Evolutionary conservation across 805 yeast genomes (phyloP).

Genomic region (Barnettozyma populi): DNA sequence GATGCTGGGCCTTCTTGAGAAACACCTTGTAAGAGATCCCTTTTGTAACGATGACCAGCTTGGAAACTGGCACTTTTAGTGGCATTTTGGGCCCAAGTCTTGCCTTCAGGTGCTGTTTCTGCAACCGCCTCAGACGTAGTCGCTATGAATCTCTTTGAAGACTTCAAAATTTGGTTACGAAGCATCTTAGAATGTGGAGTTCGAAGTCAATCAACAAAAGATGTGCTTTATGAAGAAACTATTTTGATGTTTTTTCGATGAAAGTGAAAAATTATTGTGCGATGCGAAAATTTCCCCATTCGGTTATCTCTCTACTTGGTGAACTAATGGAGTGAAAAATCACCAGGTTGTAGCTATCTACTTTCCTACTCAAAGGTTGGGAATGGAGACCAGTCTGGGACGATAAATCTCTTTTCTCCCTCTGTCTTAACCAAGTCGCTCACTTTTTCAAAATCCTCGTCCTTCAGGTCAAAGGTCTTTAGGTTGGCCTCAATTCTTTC

Average conservation of each 20-base stretch:
- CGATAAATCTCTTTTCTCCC: slow-evolving; percentile 26
- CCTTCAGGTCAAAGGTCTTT: slow-evolving; percentile 10
- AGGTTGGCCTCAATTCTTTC: slow-evolving; percentile 35
- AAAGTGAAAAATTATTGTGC: not conserved
- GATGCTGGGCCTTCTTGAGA: slow-evolving; percentile 47
- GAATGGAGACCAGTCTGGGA: slow-evolving; percentile 25
- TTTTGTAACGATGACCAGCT: slow-evolving; percentile 17
- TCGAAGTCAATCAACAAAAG: not conserved
- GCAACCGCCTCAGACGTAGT: slow-evolving; percentile 6
- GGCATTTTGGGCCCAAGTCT: slow-evolving; percentile 27
- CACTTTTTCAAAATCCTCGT: slow-evolving; percentile 24
- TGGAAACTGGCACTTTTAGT: slow-evolving; percentile 25
- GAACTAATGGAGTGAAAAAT: no score
- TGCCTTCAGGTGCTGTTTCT: slow-evolving; percentile 24
- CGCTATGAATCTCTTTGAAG: slow-evolving; percentile 13
- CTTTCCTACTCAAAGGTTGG: slow-evolving; percentile 30
- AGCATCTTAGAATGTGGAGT: slow-evolving; percentile 2
- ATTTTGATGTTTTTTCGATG: not conserved
- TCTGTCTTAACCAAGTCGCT: slow-evolving; percentile 23
- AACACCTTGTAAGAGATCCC: slow-evolving; percentile 30
- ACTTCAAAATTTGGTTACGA: slow-evolving; percentile 9
- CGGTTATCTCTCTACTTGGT: no score
- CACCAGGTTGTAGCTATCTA: no score
- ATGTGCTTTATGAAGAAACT: not conserved
- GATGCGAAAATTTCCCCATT: not conserved